Percentiles rank a stretch among this genome's conserved stretches.
Conservation (phyloP, 2,329 filamentous ascomycete species). For the Thelonectria blattea region DNA sequence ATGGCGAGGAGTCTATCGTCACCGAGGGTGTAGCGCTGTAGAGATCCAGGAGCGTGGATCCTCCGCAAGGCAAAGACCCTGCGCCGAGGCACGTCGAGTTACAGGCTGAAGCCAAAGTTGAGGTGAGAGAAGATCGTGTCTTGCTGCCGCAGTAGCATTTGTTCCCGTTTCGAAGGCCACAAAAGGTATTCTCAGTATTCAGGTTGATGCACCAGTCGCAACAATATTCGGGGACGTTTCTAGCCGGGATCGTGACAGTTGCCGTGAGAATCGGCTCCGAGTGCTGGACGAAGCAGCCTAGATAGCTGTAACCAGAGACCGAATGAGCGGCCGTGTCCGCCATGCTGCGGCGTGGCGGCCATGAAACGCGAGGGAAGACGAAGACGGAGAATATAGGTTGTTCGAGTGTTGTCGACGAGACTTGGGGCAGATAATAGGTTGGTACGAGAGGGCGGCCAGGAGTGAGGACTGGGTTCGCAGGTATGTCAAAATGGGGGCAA, state of each 20-base stretch:
- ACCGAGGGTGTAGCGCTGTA: slow-evolving; percentile 1
- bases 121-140: background rate
- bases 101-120: background rate
- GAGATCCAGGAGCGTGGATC: background rate
- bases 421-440: too few relatives aligned
- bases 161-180: slow-evolving; percentile 1
- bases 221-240: slow-evolving; percentile 1
- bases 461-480: too few relatives aligned
- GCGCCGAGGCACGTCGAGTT: background rate
- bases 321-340: background rate
- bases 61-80: background rate
- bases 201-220: slow-evolving; percentile 5
- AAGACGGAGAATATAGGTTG: background rate
- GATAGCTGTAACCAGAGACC: background rate
- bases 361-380: background rate
- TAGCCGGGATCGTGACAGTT: background rate
- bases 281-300: background rate
- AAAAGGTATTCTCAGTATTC: slow-evolving; percentile 2
- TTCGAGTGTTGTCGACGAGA: too few relatives aligned
- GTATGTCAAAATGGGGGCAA: too few relatives aligned
- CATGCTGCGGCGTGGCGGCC: background rate
- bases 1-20: background rate
- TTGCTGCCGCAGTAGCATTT: slow-evolving; percentile 7
- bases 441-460: too few relatives aligned
- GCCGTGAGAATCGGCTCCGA: background rate